Evolutionary conservation across 495 filamentous ascomycete species (phyloP).

Genomic region (Aspergillus hancockii): DNA sequence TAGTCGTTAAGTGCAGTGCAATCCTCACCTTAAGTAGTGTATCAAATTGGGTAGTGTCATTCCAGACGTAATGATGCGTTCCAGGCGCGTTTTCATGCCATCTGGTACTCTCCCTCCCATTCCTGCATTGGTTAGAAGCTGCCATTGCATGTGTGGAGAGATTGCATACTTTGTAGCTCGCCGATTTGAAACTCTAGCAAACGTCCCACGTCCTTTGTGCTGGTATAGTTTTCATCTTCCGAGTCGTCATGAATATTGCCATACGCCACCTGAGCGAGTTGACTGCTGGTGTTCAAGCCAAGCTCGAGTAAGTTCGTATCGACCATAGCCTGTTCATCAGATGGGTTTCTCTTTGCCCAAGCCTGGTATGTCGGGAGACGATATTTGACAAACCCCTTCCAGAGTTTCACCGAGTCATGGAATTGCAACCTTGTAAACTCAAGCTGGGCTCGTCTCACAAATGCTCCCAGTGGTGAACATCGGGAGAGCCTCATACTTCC

Average conservation of each 20-base stretch:
- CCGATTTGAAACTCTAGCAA: slow-evolving; percentile 86
- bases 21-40: slow-evolving; percentile 70
- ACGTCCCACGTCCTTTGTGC: slow-evolving; percentile 80
- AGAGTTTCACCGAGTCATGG: slow-evolving; percentile 70
- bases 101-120: slow-evolving; percentile 70
- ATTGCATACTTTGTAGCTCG: slow-evolving; percentile 73
- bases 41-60: slow-evolving; percentile 68
- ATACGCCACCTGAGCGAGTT: slow-evolving; percentile 62
- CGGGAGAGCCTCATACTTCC: slow-evolving; percentile 55
- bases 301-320: slow-evolving; percentile 61
- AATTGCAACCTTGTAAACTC: slow-evolving; percentile 84
- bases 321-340: slow-evolving; percentile 60
- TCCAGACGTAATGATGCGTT: slow-evolving; percentile 63
- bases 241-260: slow-evolving; percentile 54
- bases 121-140: slow-evolving; percentile 41
- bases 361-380: slow-evolving; percentile 68
- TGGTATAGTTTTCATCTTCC: slow-evolving; percentile 51
- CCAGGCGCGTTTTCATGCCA: slow-evolving; percentile 65
- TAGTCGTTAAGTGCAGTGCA: slow-evolving; percentile 1
- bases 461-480: slow-evolving; percentile 82
- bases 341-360: slow-evolving; percentile 71
- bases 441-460: slow-evolving; percentile 71
- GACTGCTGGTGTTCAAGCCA: slow-evolving; percentile 37
- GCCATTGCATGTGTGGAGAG: slow-evolving; percentile 2
- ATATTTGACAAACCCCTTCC: slow-evolving; percentile 78